Evolutionary conservation across 192 early-diverging fungal species (phyloP).

Genomic region (Podila epicladia): DNA sequence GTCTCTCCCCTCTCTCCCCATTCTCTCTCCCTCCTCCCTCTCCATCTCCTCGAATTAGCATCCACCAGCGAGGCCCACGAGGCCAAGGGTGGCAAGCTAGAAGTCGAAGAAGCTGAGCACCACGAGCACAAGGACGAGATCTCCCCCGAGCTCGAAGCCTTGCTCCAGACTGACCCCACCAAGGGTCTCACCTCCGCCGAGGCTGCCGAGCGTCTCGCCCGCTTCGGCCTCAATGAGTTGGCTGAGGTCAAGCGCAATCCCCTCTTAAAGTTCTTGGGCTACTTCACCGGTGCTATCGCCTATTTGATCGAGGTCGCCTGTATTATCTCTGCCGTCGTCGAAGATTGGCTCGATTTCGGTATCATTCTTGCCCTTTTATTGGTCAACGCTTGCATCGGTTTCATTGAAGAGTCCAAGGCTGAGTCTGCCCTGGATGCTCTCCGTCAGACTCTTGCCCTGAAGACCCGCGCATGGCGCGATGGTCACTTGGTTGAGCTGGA

Average conservation of each 20-base stretch:
- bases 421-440: constrained; percentile 94
- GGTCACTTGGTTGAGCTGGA: constrained; percentile 78
- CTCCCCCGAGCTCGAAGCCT: constrained; percentile 81
- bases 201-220: constrained; percentile 70
- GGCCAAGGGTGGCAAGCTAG: constrained; percentile 45
- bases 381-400: constrained; percentile 94
- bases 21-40: background rate
- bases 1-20: background rate
- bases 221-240: constrained; percentile 86
- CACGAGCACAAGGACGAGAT: constrained; percentile 82
- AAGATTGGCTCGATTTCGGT: constrained; percentile 79
- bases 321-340: constrained; percentile 79
- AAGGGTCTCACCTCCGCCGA: constrained; percentile 82
- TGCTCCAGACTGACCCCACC: constrained; percentile 84
- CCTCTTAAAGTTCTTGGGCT: constrained; percentile 84
- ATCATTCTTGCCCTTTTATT: constrained; percentile 83
- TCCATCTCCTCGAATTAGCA: too few relatives aligned
- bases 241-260: constrained; percentile 88
- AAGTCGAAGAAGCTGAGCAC: constrained; percentile 79
- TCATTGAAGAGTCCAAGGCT: constrained; percentile 92
- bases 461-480: constrained; percentile 85
- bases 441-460: constrained; percentile 92
- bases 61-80: background rate
- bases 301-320: constrained; percentile 91
- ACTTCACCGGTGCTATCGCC: constrained; percentile 91